Base-by-base conservation (phyloP, 2,329 filamentous ascomycete genomes). In the Colletotrichum salicis region DNA sequence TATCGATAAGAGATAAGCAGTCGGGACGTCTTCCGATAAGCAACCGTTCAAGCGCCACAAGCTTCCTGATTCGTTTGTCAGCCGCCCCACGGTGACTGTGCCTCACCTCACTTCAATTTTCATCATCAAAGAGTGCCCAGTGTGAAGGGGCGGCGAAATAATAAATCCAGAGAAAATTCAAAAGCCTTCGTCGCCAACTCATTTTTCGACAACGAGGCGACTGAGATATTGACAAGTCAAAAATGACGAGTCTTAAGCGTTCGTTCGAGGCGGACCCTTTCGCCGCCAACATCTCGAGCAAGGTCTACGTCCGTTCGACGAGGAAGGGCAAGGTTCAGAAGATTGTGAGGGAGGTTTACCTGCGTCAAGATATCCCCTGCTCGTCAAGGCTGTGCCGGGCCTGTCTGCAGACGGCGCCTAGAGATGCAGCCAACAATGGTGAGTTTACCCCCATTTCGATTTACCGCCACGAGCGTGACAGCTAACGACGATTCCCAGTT, bases 241-340 rank as follows among this genome's bases (percentile, higher is more conserved):
- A 67, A 74, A 82, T 76, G 6, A 92, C 90, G 71, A 92, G 90
- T 77, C 85, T 93, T 73, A 93, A 92, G 80, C 82, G 90, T 78
- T 84, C 86, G 10, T 79, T 86, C 57, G 86, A 85, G 31, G 81
- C 84, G 31, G 88, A 90, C 67, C 83, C 87, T 12, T 80, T 86
- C 72, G 88, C 91, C 35, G 86, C 92, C 58, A 97, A 93, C 79
- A 92, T 98, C 75, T 96, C 95, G 37, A 98, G 93, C 89, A 99
- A 98, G 85, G 91, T 97, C 77, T 99, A 97, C 80, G 94, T 99
- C 74, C 90, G 96, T 72, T 98, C 96, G 31, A 97, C 96, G 59
- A 95, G 94, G 83, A 96, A 91, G 82, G 96, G 96, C 82, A 98
- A 98, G 85, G 96, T 98, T 72, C 96, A 98, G 83, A 99, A 99